Evolutionary conservation across 371 early-diverging fungal genomes (phyloP).

Genomic region (Chytridium lagenaria): DNA sequence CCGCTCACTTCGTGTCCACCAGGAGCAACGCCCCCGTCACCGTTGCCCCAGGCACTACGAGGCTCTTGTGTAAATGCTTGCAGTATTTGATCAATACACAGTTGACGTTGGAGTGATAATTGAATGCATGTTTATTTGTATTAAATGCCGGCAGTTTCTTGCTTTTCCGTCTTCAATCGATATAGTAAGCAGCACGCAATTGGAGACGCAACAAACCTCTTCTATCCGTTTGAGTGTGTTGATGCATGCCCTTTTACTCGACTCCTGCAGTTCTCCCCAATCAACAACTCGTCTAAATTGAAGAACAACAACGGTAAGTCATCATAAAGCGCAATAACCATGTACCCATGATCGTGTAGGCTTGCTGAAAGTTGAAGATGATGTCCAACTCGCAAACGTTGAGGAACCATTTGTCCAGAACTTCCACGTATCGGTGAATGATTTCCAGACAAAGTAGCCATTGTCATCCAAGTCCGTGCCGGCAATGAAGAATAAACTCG

Average conservation of each 20-base stretch:
- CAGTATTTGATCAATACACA: neutral
- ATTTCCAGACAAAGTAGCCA: constrained; percentile 90
- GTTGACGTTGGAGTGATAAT: neutral
- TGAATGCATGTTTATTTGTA: neutral
- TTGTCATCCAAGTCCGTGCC: constrained; percentile 91
- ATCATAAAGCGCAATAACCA: neutral
- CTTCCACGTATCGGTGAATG: constrained; percentile 97
- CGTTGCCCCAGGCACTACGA: constrained; percentile 95
- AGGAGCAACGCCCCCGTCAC: constrained; percentile 90
- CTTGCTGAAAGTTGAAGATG: constrained; percentile 70
- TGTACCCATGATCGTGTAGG: constrained; percentile 55
- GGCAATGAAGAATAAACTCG: constrained; percentile 94
- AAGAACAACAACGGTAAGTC: constrained; percentile 12
- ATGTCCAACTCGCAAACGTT: constrained; percentile 85
- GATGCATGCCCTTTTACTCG: constrained; percentile 55
- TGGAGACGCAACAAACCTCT: constrained; percentile 37
- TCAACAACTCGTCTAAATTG: constrained; percentile 61
- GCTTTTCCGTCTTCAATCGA: constrained; percentile 37
- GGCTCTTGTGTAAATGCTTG: constrained; percentile 69
- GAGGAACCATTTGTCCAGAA: constrained; percentile 95
- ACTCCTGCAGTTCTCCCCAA: constrained; percentile 62
- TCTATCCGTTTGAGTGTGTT: constrained; percentile 57
- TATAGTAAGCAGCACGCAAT: neutral
- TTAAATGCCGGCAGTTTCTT: constrained; percentile 22
- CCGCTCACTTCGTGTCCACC: constrained; percentile 87